phyloP scores from a whole-genome alignment of 495 filamentous ascomycete genomes.

The Hyaloscypha variabilis region DNA sequence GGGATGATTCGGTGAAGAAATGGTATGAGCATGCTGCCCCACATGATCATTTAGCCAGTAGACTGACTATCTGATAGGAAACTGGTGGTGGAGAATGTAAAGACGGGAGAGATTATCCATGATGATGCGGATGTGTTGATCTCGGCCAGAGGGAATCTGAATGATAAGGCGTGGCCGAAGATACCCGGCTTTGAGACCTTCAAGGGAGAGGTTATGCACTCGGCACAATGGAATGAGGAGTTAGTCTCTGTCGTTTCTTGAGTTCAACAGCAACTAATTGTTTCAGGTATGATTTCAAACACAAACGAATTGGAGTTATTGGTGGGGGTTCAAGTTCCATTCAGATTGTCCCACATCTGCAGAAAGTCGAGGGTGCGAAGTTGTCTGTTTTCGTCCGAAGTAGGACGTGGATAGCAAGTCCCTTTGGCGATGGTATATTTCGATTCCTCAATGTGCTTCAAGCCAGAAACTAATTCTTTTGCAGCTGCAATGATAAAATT shows the following conservation, averaged over 20 bases:
- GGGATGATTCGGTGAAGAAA: constrained; percentile 48
- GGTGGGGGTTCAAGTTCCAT: constrained; percentile 61
- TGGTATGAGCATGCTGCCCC: constrained; percentile 42
- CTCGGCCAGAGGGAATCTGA: constrained; percentile 43
- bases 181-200: constrained; percentile 45
- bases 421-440: constrained; percentile 40
- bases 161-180: constrained; percentile 48
- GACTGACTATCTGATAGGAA: constrained; percentile 12
- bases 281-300: constrained; percentile 40
- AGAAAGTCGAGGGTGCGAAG: constrained; percentile 50
- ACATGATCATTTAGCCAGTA: neutral
- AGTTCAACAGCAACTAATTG: neutral
- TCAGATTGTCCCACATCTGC: constrained; percentile 51
- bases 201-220: constrained; percentile 47
- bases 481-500: constrained; percentile 24
- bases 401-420: constrained; percentile 69
- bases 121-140: constrained; percentile 29
- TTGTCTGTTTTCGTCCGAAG: constrained; percentile 68
- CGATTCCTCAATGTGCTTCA: neutral
- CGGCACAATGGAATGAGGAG: constrained; percentile 51
- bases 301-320: constrained; percentile 50
- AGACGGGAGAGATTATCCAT: constrained; percentile 24
- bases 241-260: constrained; percentile 15
- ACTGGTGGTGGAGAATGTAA: constrained; percentile 40
- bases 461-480: constrained; percentile 19